phyloP scores from a whole-genome alignment of 148 eudicot genomes.

The Chenopodium quinoa region DNA sequence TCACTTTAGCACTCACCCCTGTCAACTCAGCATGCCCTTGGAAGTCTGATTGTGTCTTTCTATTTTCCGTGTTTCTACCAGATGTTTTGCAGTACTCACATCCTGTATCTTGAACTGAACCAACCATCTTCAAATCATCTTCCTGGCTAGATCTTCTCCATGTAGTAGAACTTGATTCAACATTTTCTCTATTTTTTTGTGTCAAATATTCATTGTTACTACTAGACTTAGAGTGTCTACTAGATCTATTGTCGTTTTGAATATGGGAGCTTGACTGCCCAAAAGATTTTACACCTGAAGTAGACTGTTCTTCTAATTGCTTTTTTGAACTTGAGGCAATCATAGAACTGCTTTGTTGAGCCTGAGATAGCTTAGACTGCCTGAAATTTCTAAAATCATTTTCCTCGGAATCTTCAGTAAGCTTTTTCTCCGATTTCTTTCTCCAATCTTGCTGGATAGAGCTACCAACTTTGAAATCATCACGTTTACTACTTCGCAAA shows the following conservation, averaged over 20 bases:
- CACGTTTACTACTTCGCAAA: conserved; percentile 27
- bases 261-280: conserved; percentile 34
- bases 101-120: conserved; percentile 32
- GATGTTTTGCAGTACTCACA: conserved; percentile 37
- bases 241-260: conserved; percentile 18
- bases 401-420: conserved; percentile 47
- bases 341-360: conserved; percentile 28
- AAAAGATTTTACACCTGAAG: conserved; percentile 23
- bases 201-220: conserved; percentile 32
- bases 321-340: conserved; percentile 34
- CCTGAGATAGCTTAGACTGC: conserved; percentile 27
- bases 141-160: conserved; percentile 26
- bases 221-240: conserved; percentile 31
- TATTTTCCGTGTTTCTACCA: conserved; percentile 30
- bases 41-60: conserved; percentile 30
- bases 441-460: conserved; percentile 53
- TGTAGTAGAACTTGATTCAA: conserved; percentile 29
- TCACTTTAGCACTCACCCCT: conserved; percentile 30
- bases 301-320: conserved; percentile 32
- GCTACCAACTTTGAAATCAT: conserved; percentile 28
- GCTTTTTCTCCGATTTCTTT: conserved; percentile 81
- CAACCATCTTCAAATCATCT: conserved; percentile 21
- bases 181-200: conserved; percentile 28
- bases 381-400: conserved; percentile 23
- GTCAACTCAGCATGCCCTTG: conserved; percentile 29